These are phyloP conservation scores for Pseudogymnoascus sp. DNA, from an alignment of 2,329 filamentous ascomycete genomes.

Conservation along the genomic window DNA sequence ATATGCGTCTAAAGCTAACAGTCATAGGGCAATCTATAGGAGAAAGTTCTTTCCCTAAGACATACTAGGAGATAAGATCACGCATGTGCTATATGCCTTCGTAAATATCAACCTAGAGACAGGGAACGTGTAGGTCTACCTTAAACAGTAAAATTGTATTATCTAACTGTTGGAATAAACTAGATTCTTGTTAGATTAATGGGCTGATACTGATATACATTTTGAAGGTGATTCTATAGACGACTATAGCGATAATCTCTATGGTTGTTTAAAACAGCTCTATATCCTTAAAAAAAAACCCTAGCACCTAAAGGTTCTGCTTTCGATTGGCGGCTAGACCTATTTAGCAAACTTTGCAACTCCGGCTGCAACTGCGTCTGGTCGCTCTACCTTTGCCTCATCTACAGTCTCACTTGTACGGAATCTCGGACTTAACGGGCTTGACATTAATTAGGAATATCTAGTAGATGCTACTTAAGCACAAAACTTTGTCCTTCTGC, in stretches of 20 bases:
- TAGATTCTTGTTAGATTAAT: conserved; percentile 57
- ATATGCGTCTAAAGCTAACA: neutral
- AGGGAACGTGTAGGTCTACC: conserved; percentile 49
- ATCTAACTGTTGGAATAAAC: conserved; percentile 12
- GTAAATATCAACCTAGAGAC: conserved; percentile 59
- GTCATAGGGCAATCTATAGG: conserved; percentile 53
- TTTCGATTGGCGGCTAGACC: conserved; percentile 82
- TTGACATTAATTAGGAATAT: conserved; percentile 24
- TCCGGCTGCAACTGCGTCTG: conserved; percentile 54
- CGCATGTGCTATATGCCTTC: conserved; percentile 73
- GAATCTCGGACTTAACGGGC: conserved; percentile 20
- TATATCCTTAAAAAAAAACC: conserved; percentile 68
- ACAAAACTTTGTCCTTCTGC: conserved; percentile 25
- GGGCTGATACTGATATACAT: conserved; percentile 65
- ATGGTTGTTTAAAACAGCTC: conserved; percentile 73
- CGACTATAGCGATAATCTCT: conserved; percentile 60
- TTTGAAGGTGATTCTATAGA: conserved; percentile 66
- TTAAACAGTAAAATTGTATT: conserved; percentile 37
- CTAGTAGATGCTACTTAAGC: conserved; percentile 15
- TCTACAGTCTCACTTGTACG: conserved; percentile 17
- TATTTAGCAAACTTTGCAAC: conserved; percentile 69
- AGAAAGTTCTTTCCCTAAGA: conserved; percentile 64
- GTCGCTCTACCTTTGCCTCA: conserved; percentile 16
- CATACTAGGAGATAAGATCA: conserved; percentile 61
- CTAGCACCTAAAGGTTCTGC: conserved; percentile 67